These are phyloP conservation scores for Cystobasidiaceae sp. DNA, from an alignment of 1,284 basidiomycete genomes.

Conservation along the genomic window DNA sequence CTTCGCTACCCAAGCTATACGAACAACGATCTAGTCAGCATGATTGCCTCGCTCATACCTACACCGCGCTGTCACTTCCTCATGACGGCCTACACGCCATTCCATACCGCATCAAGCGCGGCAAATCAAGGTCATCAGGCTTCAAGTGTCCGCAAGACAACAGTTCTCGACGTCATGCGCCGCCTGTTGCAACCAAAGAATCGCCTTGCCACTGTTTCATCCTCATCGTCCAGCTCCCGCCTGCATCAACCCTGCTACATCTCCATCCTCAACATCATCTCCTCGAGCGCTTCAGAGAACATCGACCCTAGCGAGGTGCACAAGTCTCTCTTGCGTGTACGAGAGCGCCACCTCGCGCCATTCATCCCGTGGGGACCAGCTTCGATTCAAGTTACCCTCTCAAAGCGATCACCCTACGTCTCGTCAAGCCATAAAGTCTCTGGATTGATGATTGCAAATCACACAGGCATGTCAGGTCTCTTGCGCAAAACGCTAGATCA, in stretches of 20 bases:
- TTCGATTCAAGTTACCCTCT: constrained; percentile 94
- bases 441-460: constrained; percentile 97
- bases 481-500: constrained; percentile 96
- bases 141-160: constrained; percentile 74
- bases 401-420: constrained; percentile 83
- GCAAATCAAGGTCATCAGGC: constrained; percentile 74
- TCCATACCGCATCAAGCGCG: constrained; percentile 59
- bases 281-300: neutral
- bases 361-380: constrained; percentile 99
- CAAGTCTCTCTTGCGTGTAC: constrained; percentile 91
- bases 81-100: constrained; percentile 99
- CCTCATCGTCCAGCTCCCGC: constrained; percentile 68
- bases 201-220: constrained; percentile 74
- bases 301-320: constrained; percentile 62
- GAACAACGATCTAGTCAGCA: constrained; percentile 98
- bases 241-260: constrained; percentile 66
- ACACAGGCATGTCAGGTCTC: constrained; percentile 92
- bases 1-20: constrained; percentile 97
- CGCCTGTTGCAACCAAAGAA: constrained; percentile 96
- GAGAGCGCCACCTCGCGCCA: constrained; percentile 91
- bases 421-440: constrained; percentile 74
- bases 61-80: constrained; percentile 99
- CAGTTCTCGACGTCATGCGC: constrained; percentile 97
- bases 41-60: constrained; percentile 93
- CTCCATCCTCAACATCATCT: constrained; percentile 94